A percentile compares a stretch with the other conserved stretches of the same genome.
phyloP scores from a whole-genome alignment of 179 eudicot species.

The Corrigiola litoralis region DNA sequence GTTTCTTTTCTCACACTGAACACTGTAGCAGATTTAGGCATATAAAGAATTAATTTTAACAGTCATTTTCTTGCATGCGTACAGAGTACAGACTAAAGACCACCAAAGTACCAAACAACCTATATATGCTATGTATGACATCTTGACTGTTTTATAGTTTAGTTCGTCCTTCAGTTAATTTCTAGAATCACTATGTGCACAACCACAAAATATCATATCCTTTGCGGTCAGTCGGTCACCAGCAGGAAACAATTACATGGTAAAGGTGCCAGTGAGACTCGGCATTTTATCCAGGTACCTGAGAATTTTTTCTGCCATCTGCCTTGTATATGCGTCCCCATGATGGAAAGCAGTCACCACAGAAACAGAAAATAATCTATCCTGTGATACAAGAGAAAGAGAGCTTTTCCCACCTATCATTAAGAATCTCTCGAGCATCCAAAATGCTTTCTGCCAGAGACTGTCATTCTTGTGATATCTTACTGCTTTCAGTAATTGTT shows the following conservation, averaged over 20 bases:
- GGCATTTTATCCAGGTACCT: conserved; percentile 67
- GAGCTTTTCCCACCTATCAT: conserved; percentile 46
- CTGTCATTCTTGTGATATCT: conserved; percentile 59
- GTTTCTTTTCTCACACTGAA: no score
- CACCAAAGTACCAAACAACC: no score
- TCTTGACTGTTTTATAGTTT: no score
- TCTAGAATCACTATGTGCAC: no score
- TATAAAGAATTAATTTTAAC: no score
- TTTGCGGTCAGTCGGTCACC: background rate
- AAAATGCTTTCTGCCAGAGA: conserved; percentile 62
- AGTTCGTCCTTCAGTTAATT: no score
- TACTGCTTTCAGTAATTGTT: conserved; percentile 50
- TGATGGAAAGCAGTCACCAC: conserved; percentile 74
- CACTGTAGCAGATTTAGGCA: no score
- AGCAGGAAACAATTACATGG: background rate
- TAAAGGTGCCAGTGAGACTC: conserved; percentile 22
- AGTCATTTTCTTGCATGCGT: no score
- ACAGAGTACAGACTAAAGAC: no score
- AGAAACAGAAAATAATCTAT: conserved; percentile 43
- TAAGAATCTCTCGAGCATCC: conserved; percentile 77
- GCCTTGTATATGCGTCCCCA: conserved; percentile 66
- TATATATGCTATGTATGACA: no score
- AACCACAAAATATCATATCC: no score
- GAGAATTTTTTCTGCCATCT: conserved; percentile 80
- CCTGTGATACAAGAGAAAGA: conserved; percentile 47